Evolutionary conservation across 2,329 filamentous ascomycete species (phyloP), one percentile per base, ranked within the genome.

Genomic region (Amauroascus verrucosus): DNA sequence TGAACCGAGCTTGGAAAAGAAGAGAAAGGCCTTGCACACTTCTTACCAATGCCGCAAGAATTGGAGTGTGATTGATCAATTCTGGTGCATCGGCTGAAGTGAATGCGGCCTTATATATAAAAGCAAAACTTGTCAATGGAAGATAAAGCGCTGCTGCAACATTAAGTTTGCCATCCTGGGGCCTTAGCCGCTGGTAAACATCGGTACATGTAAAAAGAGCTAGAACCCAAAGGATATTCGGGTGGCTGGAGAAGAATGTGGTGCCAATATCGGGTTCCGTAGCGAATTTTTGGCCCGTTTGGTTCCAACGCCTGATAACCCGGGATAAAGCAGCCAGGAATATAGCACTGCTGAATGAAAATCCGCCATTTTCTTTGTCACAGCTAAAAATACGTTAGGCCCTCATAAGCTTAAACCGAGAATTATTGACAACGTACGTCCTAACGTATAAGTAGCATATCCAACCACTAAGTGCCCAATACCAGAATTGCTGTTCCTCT

Each of bases 401-500:
- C 26, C 14, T 45, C 28, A 26, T 22, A 13, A 18, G 13, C 9
- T 1, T 33, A 13, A 48, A 18, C 28, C 7, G 6, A 3, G n/a
- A 53, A 8, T 11, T 32, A 33, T 13, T 6, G 24, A 24, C 26
- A 48, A 51, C 56, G 54, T 57, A 64, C 56, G 63, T 65, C 59
- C 58, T 69, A 37, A 73, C 58, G 59, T 75, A 73, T 11, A 82
- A 65, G 54, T 73, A 73, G 53, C 74, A 66, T 43, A 76, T 69
- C 69, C 71, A 75, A 28, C 66, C 70, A 16, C 67, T 67, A 0
- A 84, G 79, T 1, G 81, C 71, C 89, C 91, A 97, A 70, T 98
- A 97, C 93, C 93, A 98, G 66, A 95, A 96, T 60, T 97, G 88
- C 48, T 98, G 93, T 67, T 98, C 93, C 70, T 98, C 93, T 69